Base-by-base conservation (phyloP, 805 yeast species). In the Hanseniaspora pseudoguilliermondii region DNA sequence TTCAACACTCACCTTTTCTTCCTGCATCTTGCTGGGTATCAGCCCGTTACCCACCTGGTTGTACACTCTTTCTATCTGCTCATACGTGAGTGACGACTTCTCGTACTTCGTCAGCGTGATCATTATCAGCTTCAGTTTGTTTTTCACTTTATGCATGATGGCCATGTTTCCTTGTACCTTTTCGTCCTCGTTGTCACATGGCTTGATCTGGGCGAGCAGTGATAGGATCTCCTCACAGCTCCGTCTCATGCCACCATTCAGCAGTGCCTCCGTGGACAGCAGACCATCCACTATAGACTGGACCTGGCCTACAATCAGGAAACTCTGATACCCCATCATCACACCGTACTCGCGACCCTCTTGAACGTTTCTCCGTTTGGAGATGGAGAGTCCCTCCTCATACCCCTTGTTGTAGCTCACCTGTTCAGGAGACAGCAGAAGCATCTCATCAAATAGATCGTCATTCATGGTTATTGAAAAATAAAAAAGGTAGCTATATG, bases 291-390 rank as follows among this genome's bases (percentile, higher is more conserved):
- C 27, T 18, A 51, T 27, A 5, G 21, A 15, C 11, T 44, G 27
- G 2, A 51, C 7, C n/a, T 51, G 55, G 1, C 55, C 55, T 15
- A 51, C 32, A 9, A 51, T 27, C 20, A 51, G 21, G n/a, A 51
- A 51, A 25, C 40, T 51, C 21, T 51, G 55, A 23, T 35, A 51
- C 23, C 55, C 55, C 4, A 51, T 51, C 55, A 51, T 51, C 21
- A 51, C 9, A 9, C 55, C 55, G n/a, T 51, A 51, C n/a, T 51
- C 49, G 4, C 38, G 25, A 1, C 55, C 55, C 38, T 51, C 43
- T 44, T 44, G 39, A 3, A 43, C 47, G 23, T 51, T 51, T n/a
- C 55, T 43, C 27, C 20, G 43, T n/a, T 44, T 32, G 3, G 55
- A 51, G 11, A 51, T 44, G 10, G 18, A 34, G 23, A 10, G 5